Conservation (phyloP, 2,329 filamentous ascomycete genomes). For the Phyllosticta citriasiana region DNA sequence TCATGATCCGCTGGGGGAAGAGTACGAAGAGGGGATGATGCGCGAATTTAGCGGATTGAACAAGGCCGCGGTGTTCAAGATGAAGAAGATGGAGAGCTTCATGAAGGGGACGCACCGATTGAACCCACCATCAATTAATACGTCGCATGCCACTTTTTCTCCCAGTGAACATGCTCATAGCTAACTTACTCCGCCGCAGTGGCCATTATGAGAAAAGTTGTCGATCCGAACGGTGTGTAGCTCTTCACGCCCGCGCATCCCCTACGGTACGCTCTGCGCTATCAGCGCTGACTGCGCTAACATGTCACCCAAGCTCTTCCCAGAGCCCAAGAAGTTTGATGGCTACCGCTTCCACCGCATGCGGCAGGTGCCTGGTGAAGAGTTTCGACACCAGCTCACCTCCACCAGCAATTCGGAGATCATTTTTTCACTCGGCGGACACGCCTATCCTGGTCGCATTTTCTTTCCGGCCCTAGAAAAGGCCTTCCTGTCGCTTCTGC, state of each 20-base stretch:
- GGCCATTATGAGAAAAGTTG: background rate
- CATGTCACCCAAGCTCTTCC: conserved; percentile 4
- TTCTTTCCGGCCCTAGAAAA: background rate
- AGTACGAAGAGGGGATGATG: background rate
- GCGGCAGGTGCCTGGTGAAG: background rate
- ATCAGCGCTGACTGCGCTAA: background rate
- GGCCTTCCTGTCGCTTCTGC: conserved; percentile 6
- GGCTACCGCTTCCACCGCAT: conserved; percentile 10
- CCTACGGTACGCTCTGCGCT: background rate
- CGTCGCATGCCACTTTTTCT: background rate
- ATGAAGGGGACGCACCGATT: background rate
- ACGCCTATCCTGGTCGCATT: background rate
- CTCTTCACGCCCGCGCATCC: background rate
- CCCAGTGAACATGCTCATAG: too few species aligned
- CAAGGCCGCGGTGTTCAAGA: background rate
- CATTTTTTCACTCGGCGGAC: background rate
- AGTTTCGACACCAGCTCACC: background rate
- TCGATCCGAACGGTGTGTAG: background rate
- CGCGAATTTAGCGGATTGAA: background rate
- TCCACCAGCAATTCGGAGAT: conserved; percentile 6
- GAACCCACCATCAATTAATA: background rate
- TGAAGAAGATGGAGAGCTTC: background rate
- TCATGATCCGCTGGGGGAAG: background rate
- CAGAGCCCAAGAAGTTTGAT: conserved; percentile 10
- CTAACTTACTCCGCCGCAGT: background rate